Base-by-base conservation (phyloP, 306 rosid species). In the Sechiopsis laciniata region DNA sequence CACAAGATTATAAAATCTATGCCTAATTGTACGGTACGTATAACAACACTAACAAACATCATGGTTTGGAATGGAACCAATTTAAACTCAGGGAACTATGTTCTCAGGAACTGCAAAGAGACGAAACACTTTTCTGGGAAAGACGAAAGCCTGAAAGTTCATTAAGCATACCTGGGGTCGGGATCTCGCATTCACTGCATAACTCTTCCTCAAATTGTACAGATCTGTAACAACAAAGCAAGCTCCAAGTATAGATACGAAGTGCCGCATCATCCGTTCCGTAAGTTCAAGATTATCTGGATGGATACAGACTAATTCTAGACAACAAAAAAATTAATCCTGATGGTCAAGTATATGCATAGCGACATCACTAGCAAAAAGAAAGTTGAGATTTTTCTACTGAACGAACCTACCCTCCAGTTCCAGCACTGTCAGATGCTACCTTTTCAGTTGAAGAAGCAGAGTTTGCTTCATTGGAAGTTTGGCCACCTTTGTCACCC, bases 391-490 rank as follows among this genome's bases (percentile, higher is more conserved):
- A 67, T 67, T 46, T 48, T 40, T 46, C 79, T 83, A 74, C 45
- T 51, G 59, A 70, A 52, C 16, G 17, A 52, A 24, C 14, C 60
- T 70, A 70, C 48, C 74, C 74, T 26, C 29, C 29, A 26, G 76
- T 62, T 51, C 82, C 87, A 62, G 83, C 67, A 78, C 75, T 85
- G 60, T 83, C 92, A 16, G 71, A 71, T 64, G 70, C 73, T 54
- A 67, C 71, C 19, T 78, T 76, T 78, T 81, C 89, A 45, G 80
- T 80, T 71, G 88, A 70, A 78, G 84, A 62, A 56, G 56, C 74
- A 22, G 80, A 60, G 67, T 79, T 81, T 6, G 51, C 58, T 84
- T 88, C 90, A 26, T 45, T 70, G 48, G 73, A 69, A 69, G 73
- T 48, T 48, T 8, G 14, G 17, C 37, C 73, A 13, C 83, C 84